Base-by-base conservation (phyloP, 2,329 filamentous ascomycete species). In the Scedosporium apiospermum region DNA sequence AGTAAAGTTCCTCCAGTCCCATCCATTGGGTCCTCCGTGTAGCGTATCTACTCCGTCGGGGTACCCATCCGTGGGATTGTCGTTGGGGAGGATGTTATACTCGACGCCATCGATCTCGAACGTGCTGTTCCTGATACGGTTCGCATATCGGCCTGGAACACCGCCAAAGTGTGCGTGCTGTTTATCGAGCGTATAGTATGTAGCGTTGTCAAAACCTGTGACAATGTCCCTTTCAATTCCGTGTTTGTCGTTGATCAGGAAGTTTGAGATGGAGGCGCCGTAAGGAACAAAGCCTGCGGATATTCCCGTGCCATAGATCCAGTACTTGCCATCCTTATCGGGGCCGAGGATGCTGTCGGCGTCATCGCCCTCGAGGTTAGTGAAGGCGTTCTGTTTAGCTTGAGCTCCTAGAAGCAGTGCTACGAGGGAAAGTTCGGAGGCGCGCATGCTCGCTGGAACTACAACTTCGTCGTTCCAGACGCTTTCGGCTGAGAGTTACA, bases 1-100 rank as follows among this genome's bases (percentile, higher is more conserved):
- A 30, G 87, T 90, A 73, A 89, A 93, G 75, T 92, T 90, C 66
- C 88, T 82, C 76, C 82, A 90, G 71, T 92, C 89, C 87, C 89
- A 91, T 57, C 88, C 88, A 68, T 89, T 78, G 0, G 83, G 79
- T 6, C 87, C 88, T 60, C 88, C 88, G 71, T 91, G 88, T 46
- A 91, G 78, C 5, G 86, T 89, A 74, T 90, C 77, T 16, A 82
- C 74, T 6, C 85, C 85, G 0, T 80, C 67, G 0, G 83, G 83
- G 42, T 78, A 68, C 4, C 73, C 77, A 2, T 73, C 62, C 0
- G 79, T 82, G 1, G 81, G 79, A 68, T 88, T 82, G 72, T 88
- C 88, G 72, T 91, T 91, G 58, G 86, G 77, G 44, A 76, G 68
- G 62, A 89, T 75, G 64, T 87, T 73, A 72, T 84, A 90, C 3